Evolutionary conservation across 345 rosid genomes (phyloP), one percentile per base, ranked within the genome.

Genomic region (Arabidopsis arenosa): DNA sequence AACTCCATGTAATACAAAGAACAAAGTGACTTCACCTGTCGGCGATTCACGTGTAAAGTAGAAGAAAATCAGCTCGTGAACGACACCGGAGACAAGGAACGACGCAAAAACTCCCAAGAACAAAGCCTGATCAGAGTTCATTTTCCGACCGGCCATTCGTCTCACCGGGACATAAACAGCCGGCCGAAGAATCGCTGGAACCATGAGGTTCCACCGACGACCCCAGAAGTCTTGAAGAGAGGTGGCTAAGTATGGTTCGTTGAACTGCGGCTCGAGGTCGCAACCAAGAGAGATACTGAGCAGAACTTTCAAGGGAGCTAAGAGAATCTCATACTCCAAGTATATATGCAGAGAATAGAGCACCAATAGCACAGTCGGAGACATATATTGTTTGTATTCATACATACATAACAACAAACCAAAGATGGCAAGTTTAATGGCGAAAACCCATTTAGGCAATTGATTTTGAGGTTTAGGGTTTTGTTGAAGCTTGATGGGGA

Each of bases 191-290:
- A 84, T 78, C 4, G 67, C 67, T 0, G 87, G 69, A 13, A 83
- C 84, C 80, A 82, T 83, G 52, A 84, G 86, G 61, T 84, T 89
- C 89, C 91, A 87, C 5, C 88, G 75, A 4, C 72, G 49, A 7
- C 89, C 84, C 93, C 88, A 85, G 33, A 87, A 87, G 36, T 87
- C 87, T 77, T 87, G 88, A 4, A 89, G 72, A 9, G 93, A 86
- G 2, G 88, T 85, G 55, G 89, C 49, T 18, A 82, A 52, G 63
- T 83, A 87, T 0, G 88, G 91, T 7, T 87, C 83, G 21, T 83
- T 44, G 54, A 73, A 83, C 4, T 80, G 91, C 12, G 83, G 62
- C 40, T 80, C 82, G 4, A 84, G 75, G 21, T 84, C 82, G 35
- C 80, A 32, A 0, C 76, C 64, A 9, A 79, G 43, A 18, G 68